Evolutionary conservation across 768 basidiomycete species (phyloP), one percentile per base, ranked within the genome.

Genomic region (Mycena latifolia): DNA sequence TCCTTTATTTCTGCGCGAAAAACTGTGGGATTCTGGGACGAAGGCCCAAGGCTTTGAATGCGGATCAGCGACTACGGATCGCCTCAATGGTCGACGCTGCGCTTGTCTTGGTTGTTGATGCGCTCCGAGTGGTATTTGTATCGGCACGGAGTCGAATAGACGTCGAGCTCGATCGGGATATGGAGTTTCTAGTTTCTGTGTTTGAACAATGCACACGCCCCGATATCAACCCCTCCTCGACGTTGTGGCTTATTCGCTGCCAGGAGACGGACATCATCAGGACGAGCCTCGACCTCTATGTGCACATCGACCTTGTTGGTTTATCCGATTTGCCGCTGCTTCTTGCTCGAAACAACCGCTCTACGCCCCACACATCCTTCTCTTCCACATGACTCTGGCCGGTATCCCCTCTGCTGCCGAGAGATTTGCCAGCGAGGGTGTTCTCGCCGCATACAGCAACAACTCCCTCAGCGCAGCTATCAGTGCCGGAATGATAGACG

Each of bases 321-420:
- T 74, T 90, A 17, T 88, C 91, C 15, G 90, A 93, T 68, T 75
- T 92, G 1, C 80, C 87, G 2, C 78, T 90, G 14, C 84, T 93
- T 20, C 81, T 91, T 24, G 73, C 85, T 1, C 86, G 87, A 48
- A 90, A 89, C 83, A 87, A 73, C 86, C 92, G 15, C 77, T 92
- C 28, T 94, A 94, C 72, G 84, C 91, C 0, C 88, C 92, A 0
- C 91, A 93, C 71, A 81, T 97, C 61, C 86, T 98, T 58, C 81
- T 91, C 31, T 93, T 98, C 80, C 95, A 97, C 73, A 91, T 95
- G 82, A 88, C 93, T 0, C 79, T 98, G 22, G 93, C 92, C 18
- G 88, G 88, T 63, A 85, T 92, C 57, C 87, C 90, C 0, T 84
- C 87, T 1, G 90, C 93, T 0, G 95, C 96, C 0, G 95, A 97